Evolutionary conservation across 23 red algal genomes (phyloP), one percentile per base, ranked within the genome.

Genomic region (Chondrus crispus): DNA sequence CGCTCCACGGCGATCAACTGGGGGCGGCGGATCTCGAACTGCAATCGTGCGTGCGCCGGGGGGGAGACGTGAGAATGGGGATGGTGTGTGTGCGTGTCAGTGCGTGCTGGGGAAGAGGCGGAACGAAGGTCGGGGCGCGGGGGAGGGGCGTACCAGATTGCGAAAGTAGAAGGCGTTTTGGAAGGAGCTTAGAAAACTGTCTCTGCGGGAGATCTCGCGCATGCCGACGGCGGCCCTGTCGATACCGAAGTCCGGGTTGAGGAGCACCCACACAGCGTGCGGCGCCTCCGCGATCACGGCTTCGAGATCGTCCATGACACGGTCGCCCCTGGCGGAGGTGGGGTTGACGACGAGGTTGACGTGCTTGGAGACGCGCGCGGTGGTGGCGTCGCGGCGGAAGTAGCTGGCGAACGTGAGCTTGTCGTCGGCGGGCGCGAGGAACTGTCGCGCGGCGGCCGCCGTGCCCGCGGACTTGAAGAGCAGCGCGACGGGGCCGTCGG

Each of bases 381-480:
- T 57, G 52, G 16, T 57, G 9, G 10, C 20, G 26, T 77, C 71
- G 32, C 71, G 26, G 9, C 22, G 26, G 22, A 48, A 42, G 43
- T 46, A 77, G 1, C 29, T 39, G n/a, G 41, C 45, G 26, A 38
- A 16, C 39, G 62, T 51, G 0, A 74, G 62, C 68, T 41, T 40
- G 18, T 14, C 28, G 11, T 45, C 43, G 51, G 51, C 51, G 51
- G 26, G 20, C 43, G 26, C 26, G 13, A 45, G 0, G 26, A 76
- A 36, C 43, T 26, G 29, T 22, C 38, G 58, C 13, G 84, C 84
- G 6, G 84, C 62, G 10, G 84, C 84, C 1, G 84, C 84, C 4
- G 84, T 68, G 68, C 84, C 84, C 13, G 84, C 66, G n/a, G 84
- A 88, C 35, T 38, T 26, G 84, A 88, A 88, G 14, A 88, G 68